phyloP scores from a whole-genome alignment of 371 early-diverging fungal species.

The Syncephalastrum sp. region DNA sequence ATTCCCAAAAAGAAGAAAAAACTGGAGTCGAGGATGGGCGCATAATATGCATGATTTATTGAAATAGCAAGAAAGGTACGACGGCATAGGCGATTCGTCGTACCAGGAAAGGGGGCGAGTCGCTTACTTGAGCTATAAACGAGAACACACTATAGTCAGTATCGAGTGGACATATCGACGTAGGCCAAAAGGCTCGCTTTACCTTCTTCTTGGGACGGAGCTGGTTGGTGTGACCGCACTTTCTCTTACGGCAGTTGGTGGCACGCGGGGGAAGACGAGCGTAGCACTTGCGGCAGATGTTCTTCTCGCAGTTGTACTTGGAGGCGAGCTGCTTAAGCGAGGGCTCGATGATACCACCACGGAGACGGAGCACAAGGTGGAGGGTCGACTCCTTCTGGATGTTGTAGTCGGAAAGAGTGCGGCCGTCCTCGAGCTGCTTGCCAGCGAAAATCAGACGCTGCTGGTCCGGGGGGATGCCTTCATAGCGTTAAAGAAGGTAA shows the following conservation, averaged over 20 bases:
- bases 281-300: conserved; percentile 98
- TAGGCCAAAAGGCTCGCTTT: neutral
- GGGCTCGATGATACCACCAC: conserved; percentile 92
- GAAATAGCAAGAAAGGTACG: conserved; percentile 4
- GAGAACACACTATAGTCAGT: neutral
- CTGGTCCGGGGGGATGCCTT: conserved; percentile 97
- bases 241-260: conserved; percentile 99
- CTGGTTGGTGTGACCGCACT: conserved; percentile 98
- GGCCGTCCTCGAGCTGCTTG: conserved; percentile 98
- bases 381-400: conserved; percentile 94
- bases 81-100: conserved; percentile 1
- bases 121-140: conserved; percentile 19
- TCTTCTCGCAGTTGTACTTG: conserved; percentile 98
- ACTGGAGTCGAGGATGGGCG: too few relatives aligned
- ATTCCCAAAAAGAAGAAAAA: too few relatives aligned
- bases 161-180: neutral
- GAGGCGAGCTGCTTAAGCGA: conserved; percentile 91
- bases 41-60: too few relatives aligned
- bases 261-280: conserved; percentile 97
- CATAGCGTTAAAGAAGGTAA: neutral
- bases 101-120: neutral
- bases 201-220: conserved; percentile 94
- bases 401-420: conserved; percentile 78
- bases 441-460: conserved; percentile 99
- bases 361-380: conserved; percentile 93